phyloP scores from a whole-genome alignment of 306 rosid species.

The Glycine soja region DNA sequence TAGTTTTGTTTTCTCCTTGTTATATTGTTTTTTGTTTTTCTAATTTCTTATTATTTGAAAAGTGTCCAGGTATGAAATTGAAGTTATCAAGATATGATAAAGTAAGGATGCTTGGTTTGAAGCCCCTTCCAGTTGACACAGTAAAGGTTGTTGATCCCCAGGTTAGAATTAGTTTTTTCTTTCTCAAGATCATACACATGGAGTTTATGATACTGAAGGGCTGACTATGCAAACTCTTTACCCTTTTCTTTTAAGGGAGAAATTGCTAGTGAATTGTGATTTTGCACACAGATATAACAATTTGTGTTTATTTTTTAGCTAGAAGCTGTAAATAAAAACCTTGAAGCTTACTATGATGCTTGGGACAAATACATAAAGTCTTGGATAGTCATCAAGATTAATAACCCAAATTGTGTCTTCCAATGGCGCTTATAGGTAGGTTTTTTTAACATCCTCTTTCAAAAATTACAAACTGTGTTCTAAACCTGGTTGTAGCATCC shows the following conservation, averaged over 20 bases:
- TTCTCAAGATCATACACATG: not conserved
- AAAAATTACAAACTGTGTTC: conserved; percentile 19
- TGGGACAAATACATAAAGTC: conserved; percentile 88
- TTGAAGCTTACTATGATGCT: conserved; percentile 82
- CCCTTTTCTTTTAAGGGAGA: conserved; percentile 17
- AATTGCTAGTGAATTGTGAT: conserved; percentile 28
- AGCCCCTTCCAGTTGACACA: conserved; percentile 71
- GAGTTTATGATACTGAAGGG: conserved; percentile 1
- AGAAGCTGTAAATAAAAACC: conserved; percentile 76
- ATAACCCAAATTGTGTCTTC: conserved; percentile 81
- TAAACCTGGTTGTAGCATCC: conserved; percentile 35
- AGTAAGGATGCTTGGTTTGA: conserved; percentile 99
- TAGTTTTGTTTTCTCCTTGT: conserved; percentile 19
- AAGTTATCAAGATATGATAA: conserved; percentile 91
- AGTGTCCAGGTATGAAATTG: conserved; percentile 78
- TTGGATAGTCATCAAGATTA: conserved; percentile 91
- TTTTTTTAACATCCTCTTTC: conserved; percentile 26
- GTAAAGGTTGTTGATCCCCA: conserved; percentile 83
- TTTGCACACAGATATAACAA: conserved; percentile 3
- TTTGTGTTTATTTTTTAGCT: conserved; percentile 57
- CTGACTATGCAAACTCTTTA: conserved; percentile 2
- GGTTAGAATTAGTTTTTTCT: conserved; percentile 56
- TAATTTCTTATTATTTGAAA: conserved; percentile 45
- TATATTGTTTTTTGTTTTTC: conserved; percentile 24
- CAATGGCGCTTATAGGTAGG: conserved; percentile 92